Percentiles rank a stretch among this genome's conserved stretches.
phyloP scores from a whole-genome alignment of 1,139 yeast species.

The Yamadazyma buinensis region DNA sequence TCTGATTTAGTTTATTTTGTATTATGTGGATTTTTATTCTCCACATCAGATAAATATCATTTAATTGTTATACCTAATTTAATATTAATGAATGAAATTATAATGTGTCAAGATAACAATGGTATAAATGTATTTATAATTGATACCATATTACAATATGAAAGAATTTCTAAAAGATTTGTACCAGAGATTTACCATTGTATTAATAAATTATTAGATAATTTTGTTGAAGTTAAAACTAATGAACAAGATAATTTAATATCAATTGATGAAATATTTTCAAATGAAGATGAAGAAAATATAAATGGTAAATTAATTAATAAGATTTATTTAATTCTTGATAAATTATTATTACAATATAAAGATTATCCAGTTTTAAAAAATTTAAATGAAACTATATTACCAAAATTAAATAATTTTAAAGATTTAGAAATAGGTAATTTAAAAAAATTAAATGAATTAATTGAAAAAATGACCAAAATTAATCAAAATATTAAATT shows the following conservation, averaged over 20 bases:
- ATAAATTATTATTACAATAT: conserved; percentile 45
- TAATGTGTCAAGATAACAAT: conserved; percentile 26
- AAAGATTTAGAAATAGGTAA: conserved; percentile 5
- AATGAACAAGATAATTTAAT: conserved; percentile 4
- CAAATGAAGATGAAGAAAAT: conserved; percentile 9
- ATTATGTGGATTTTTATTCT: conserved; percentile 71
- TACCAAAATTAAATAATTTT: conserved; percentile 7
- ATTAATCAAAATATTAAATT: conserved; percentile 36
- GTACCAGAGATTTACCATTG: conserved; percentile 72
- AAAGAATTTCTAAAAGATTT: conserved; percentile 72
- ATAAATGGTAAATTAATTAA: conserved; percentile 30
- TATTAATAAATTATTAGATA: conserved; percentile 8
- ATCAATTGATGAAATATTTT: conserved; percentile 20
- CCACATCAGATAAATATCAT: conserved; percentile 96
- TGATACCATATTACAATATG: conserved; percentile 66
- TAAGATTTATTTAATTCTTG: conserved; percentile 25
- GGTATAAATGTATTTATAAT: conserved; percentile 51
- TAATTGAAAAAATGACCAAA: conserved; percentile 48
- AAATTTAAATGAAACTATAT: conserved; percentile 47
- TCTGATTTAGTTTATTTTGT: conserved; percentile 67
- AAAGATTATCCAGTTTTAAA: conserved; percentile 60
- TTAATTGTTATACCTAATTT: conserved; percentile 82
- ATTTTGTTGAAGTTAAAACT: not conserved
- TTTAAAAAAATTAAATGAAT: not conserved
- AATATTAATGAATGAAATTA: conserved; percentile 66